Evolutionary conservation across 805 yeast species (phyloP), one percentile per base, ranked within the genome.

Genomic region (Wickerhamomyces silvicola): DNA sequence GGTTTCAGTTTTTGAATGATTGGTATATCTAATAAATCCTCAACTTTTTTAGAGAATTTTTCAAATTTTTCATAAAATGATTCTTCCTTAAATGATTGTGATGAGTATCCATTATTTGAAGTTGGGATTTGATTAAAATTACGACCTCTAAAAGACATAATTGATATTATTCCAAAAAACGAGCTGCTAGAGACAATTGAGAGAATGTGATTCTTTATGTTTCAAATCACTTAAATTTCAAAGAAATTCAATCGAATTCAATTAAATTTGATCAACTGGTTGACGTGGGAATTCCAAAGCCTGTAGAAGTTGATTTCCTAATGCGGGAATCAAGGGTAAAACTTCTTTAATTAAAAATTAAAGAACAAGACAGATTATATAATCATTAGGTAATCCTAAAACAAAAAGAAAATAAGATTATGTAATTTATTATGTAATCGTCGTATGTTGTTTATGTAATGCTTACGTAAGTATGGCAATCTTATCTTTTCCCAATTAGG

Each of bases 1-100:
- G 90, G 90, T 54, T 70, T 78, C 27, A 79, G 52, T 21, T 38
- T 41, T 18, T 32, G 74, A 64, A 43, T 68, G 55, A 33, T 60
- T 47, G 64, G 75, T 59, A 34, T 62, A 54, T 62, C 79, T 70
- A 52, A 75, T 55, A 39, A 56, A 40, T 41, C 72, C 48, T 82
- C 90, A 21, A 76, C 62, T 36, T 63, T 61, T 40, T 70, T 69
- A 22, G 78, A 61, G 34, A 70, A 52, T 12, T 53, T 54, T 45
- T 79, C 85, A 40, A 78, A 68, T 32, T 61, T 52, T 27, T 47
- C 55, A 4, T 30, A 31, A 12, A 29, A 25, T 5, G 17, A 9
- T 13, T 22, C n/a, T n/a, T n/a, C n/a, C n/a, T n/a, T n/a, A n/a
- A n/a, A n/a, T n/a, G 20, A 11, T 32, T 10, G 10, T 35, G 37